Evolutionary conservation across 345 rosid species (phyloP).

Genomic region (Durio zibethinus): DNA sequence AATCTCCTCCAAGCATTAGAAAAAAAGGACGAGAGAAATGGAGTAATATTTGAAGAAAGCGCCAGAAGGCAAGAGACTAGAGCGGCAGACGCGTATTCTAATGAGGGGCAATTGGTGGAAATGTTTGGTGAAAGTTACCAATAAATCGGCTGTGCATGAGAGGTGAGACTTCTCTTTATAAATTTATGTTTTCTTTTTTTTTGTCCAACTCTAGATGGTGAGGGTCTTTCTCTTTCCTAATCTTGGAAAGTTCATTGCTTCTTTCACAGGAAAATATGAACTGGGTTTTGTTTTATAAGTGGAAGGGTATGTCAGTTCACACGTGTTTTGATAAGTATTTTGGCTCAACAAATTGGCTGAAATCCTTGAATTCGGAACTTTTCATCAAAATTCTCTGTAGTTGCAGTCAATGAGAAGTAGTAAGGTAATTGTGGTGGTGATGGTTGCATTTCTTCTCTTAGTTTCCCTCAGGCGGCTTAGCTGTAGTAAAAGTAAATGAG

Average conservation of each 20-base stretch:
- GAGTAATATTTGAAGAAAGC: not conserved
- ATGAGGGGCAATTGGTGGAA: not conserved
- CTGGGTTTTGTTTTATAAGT: not conserved
- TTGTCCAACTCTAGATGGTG: not conserved
- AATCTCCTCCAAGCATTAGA: not conserved
- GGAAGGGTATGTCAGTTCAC: constrained; percentile 14
- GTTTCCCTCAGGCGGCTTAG: not conserved
- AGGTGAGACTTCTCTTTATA: not conserved
- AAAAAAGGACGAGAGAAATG: not conserved
- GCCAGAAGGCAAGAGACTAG: not conserved
- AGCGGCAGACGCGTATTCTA: constrained; percentile 9
- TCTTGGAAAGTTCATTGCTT: constrained; percentile 17
- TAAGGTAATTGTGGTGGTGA: not conserved
- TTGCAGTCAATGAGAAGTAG: no score
- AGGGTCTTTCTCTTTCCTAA: not conserved
- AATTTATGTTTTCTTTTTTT: not conserved
- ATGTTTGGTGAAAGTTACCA: not conserved
- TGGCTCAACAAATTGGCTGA: not conserved
- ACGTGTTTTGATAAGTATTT: not conserved
- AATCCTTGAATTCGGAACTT: not conserved
- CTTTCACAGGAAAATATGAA: constrained; percentile 14
- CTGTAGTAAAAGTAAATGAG: not conserved
- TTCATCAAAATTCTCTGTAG: not conserved
- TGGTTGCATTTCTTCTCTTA: not conserved
- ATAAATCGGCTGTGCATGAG: not conserved